Conservation (phyloP, 768 basidiomycete genomes). For the Pleurotus pulmonarius region DNA sequence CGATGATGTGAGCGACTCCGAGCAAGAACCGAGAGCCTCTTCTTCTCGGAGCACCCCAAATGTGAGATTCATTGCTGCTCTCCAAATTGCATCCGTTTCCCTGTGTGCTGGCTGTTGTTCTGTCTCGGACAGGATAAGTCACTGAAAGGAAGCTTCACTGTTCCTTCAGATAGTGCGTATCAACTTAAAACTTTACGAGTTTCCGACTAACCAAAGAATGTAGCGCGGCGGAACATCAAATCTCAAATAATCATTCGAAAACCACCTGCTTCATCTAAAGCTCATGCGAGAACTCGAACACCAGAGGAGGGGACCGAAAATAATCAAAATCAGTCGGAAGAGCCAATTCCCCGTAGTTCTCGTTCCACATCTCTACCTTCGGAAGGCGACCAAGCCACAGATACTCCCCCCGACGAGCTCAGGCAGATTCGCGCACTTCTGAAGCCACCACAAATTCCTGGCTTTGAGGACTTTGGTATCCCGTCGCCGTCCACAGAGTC, state of each 20-base stretch:
- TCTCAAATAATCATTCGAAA: constrained; percentile 61
- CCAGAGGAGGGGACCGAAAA: constrained; percentile 38
- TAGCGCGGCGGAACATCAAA: constrained; percentile 42
- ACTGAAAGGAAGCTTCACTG: constrained; percentile 34
- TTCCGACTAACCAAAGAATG: too few relatives aligned
- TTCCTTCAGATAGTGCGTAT: constrained; percentile 39
- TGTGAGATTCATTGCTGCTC: constrained; percentile 57
- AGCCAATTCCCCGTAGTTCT: constrained; percentile 7
- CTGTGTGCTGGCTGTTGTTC: constrained; percentile 60
- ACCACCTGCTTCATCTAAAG: constrained; percentile 40
- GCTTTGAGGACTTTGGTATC: constrained; percentile 74
- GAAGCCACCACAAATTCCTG: constrained; percentile 60
- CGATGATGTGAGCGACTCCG: constrained; percentile 58
- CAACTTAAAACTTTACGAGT: neutral
- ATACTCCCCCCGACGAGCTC: constrained; percentile 43
- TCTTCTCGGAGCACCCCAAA: constrained; percentile 30
- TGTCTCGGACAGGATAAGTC: constrained; percentile 62
- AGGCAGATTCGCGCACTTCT: constrained; percentile 51
- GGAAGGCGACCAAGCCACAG: constrained; percentile 8
- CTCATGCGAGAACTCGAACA: constrained; percentile 45
- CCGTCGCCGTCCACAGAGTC: constrained; percentile 50
- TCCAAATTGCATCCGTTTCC: constrained; percentile 45
- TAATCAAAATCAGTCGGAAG: constrained; percentile 8
- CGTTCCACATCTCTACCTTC: constrained; percentile 13
- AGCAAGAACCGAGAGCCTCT: constrained; percentile 33